Evolutionary conservation across 2,329 filamentous ascomycete genomes (phyloP).

Genomic region (Pleurostoma richardsiae): DNA sequence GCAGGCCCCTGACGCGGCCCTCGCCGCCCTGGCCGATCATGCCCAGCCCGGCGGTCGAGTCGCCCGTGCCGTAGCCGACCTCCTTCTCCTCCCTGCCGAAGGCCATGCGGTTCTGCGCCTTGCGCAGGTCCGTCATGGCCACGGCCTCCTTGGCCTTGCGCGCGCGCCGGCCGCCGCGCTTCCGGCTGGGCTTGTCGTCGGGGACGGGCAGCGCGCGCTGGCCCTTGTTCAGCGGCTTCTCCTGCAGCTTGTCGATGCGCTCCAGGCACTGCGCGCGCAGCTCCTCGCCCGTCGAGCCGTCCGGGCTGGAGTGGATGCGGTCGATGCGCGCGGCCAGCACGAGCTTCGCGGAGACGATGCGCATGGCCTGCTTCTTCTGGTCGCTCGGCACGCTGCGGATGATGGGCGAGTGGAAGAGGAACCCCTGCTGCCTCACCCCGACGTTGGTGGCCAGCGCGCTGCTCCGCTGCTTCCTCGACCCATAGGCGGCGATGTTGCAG

Average conservation of each 20-base stretch:
- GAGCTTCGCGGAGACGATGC: constrained; percentile 89
- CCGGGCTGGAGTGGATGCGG: constrained; percentile 72
- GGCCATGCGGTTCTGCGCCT: constrained; percentile 92
- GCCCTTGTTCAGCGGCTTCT: constrained; percentile 86
- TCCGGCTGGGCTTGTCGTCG: constrained; percentile 90
- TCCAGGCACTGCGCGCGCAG: constrained; percentile 79
- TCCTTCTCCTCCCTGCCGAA: constrained; percentile 96
- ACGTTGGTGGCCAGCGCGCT: constrained; percentile 86
- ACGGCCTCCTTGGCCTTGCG: constrained; percentile 94
- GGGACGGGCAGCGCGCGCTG: constrained; percentile 82
- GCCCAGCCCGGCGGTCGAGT: constrained; percentile 80
- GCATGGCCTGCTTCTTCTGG: constrained; percentile 87
- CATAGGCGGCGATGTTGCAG: constrained; percentile 87
- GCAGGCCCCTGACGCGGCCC: constrained; percentile 80
- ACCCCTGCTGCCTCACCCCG: constrained; percentile 85
- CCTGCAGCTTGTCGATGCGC: constrained; percentile 86
- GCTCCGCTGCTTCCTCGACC: constrained; percentile 79
- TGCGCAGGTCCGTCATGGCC: constrained; percentile 93
- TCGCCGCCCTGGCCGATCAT: constrained; percentile 91
- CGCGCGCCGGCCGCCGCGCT: constrained; percentile 84
- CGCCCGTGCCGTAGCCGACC: constrained; percentile 82
- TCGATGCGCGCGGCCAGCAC: constrained; percentile 92
- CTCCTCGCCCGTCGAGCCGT: constrained; percentile 78
- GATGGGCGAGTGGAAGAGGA: constrained; percentile 86
- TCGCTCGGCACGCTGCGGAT: constrained; percentile 81